Percentiles rank a stretch among this genome's conserved stretches.
Conservation (phyloP, 139 green algal genomes). For the Eudorina sp. region DNA sequence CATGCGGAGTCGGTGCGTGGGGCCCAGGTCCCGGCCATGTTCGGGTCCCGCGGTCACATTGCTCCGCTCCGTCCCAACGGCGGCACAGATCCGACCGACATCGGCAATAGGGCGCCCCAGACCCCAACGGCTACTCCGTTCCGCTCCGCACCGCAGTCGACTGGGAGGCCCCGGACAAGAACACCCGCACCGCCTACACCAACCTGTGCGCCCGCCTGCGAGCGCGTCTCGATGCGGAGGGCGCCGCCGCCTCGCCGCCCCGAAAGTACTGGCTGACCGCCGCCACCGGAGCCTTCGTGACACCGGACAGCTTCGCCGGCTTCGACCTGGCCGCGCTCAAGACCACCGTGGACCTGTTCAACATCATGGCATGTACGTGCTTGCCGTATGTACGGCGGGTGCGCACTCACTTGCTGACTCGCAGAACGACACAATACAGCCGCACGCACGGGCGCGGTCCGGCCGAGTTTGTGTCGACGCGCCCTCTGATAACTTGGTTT, state of each 20-base stretch:
- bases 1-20: too few species aligned
- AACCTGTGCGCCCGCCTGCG: neutral
- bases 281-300: neutral
- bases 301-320: neutral
- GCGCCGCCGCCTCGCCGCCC: neutral
- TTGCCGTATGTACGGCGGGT: neutral
- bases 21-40: too few species aligned
- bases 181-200: neutral
- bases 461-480: too few species aligned
- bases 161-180: neutral
- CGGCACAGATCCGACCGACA: too few species aligned
- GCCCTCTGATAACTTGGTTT: too few species aligned
- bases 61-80: too few species aligned
- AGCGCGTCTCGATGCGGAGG: neutral
- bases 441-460: too few species aligned
- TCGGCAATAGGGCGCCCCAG: too few species aligned
- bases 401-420: too few species aligned
- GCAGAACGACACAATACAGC: too few species aligned
- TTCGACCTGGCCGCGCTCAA: slow-evolving; percentile 6
- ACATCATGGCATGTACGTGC: slow-evolving; percentile 44
- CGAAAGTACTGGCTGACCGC: neutral
- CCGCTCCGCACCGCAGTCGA: neutral
- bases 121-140: too few species aligned
- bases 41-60: neutral
- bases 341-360: slow-evolving; percentile 22